Base-by-base conservation (phyloP, 805 yeast genomes). In the Candida railenensis region DNA sequence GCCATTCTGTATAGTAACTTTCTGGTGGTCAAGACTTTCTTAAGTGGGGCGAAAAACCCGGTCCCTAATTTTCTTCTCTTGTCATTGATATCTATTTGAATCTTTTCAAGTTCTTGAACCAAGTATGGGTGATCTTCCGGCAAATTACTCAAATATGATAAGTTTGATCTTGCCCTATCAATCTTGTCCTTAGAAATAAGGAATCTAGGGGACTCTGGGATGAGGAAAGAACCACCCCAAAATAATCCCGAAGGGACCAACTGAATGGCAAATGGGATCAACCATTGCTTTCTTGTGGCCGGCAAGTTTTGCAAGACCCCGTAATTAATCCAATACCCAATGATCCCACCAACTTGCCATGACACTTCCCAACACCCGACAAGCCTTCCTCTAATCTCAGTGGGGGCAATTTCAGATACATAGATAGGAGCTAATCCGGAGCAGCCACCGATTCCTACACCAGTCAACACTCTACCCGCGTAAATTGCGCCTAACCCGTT, bases 371-470 rank as follows among this genome's bases (percentile, higher is more conserved):
- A 77, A 47, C 67, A 61, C 2, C 77, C 78, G 36, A 71, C 70
- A 32, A 74, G 59, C 48, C 66, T 66, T 16, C 80, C 81, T 55
- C 80, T 62, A 36, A 73, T 67, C 2, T 71, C 60, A 3, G 77
- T 65, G 2, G 80, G 79, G 2, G 73, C 59, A 20, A 69, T 67
- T 47, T 76, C 80, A 3, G 74, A 63, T 7, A 76, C 63, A 48
- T 73, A 76, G 36, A 75, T 67, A 3, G 82, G 81, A 0, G 78
- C 78, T 47, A 77, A 59, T 56, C 72, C 70, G 1, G 82, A 69
- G 36, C 78, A 66, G 11, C 74, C 73, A 2, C 84, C 84, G 43
- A 77, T 76, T 22, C 81, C 81, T 8, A 80, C 38, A 5, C 84
- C 84, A 21, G 78, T 66, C 42, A 78, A 55, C 37, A 74, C 73